A percentile compares a stretch with the other conserved stretches of the same genome.
Conservation (phyloP, 1,284 basidiomycete genomes). For the Puccinia polysora region DNA sequence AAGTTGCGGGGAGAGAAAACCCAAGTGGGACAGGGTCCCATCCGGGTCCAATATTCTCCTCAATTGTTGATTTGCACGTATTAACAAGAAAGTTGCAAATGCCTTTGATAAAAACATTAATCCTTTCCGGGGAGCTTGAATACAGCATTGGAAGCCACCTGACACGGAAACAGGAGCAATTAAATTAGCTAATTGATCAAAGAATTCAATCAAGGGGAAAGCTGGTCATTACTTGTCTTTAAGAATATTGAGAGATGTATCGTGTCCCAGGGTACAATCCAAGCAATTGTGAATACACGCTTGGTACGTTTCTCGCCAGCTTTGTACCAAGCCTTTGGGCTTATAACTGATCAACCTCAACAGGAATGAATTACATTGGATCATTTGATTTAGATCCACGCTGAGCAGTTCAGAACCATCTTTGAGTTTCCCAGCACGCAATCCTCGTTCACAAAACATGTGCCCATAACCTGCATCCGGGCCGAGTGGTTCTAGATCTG, state of each 20-base stretch:
- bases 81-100: not conserved
- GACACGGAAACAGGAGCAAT: not conserved
- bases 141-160: conserved; percentile 28
- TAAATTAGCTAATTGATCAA: not conserved
- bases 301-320: conserved; percentile 37
- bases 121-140: not conserved
- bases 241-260: conserved; percentile 1
- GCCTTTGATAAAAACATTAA: conserved; percentile 15
- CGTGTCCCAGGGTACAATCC: conserved; percentile 34
- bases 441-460: conserved; percentile 40
- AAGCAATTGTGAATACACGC: conserved; percentile 25
- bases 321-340: conserved; percentile 15
- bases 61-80: not conserved
- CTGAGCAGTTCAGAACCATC: not conserved
- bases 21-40: not conserved
- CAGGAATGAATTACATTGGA: conserved; percentile 24
- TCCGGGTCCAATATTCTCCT: not conserved
- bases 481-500: conserved; percentile 21
- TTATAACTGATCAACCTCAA: conserved; percentile 34
- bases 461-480: conserved; percentile 30
- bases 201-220: not conserved
- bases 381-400: not conserved
- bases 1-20: not conserved
- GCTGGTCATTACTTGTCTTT: conserved; percentile 19
- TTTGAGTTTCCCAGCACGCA: conserved; percentile 17